These are phyloP conservation scores for Skeletonema tropicum DNA, from an alignment of 108 stramenopile genomes.

Conservation along the genomic window DNA sequence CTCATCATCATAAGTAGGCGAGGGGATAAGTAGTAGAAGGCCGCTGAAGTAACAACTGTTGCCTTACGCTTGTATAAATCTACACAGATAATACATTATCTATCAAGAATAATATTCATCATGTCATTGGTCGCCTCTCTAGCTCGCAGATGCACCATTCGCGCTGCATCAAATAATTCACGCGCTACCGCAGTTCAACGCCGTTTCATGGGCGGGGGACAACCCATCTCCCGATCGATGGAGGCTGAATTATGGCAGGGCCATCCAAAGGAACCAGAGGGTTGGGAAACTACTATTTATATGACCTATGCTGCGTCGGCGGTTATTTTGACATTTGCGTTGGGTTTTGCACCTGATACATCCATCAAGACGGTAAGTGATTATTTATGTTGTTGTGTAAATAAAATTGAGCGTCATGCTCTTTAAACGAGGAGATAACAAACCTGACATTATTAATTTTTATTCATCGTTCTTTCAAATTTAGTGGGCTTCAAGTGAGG, in stretches of 20 bases:
- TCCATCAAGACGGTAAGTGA: constrained; percentile 55
- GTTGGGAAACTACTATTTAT: constrained; percentile 67
- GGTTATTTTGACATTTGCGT: constrained; percentile 30
- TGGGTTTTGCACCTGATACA: constrained; percentile 59
- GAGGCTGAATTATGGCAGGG: constrained; percentile 61
- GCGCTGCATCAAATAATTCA: constrained; percentile 2
- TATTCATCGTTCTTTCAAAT: not conserved
- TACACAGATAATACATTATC: too few relatives aligned
- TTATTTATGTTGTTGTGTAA: not conserved
- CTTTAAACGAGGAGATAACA: not conserved
- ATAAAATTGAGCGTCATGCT: not conserved
- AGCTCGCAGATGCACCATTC: constrained; percentile 15
- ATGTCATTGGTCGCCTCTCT: constrained; percentile 17
- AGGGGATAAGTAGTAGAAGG: too few relatives aligned
- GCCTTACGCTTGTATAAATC: too few relatives aligned
- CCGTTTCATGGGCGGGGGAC: constrained; percentile 48
- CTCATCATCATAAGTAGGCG: too few relatives aligned
- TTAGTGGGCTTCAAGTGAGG: constrained; percentile 64
- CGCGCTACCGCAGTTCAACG: constrained; percentile 5
- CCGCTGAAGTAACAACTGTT: too few relatives aligned
- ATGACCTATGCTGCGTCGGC: constrained; percentile 39
- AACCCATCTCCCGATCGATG: constrained; percentile 60
- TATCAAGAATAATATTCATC: not conserved
- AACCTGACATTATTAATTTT: not conserved
- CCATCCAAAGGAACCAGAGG: constrained; percentile 54